These are phyloP conservation scores for Dactylellina sp. DNA, from an alignment of 2,329 filamentous ascomycete species.

Conservation along the genomic window DNA sequence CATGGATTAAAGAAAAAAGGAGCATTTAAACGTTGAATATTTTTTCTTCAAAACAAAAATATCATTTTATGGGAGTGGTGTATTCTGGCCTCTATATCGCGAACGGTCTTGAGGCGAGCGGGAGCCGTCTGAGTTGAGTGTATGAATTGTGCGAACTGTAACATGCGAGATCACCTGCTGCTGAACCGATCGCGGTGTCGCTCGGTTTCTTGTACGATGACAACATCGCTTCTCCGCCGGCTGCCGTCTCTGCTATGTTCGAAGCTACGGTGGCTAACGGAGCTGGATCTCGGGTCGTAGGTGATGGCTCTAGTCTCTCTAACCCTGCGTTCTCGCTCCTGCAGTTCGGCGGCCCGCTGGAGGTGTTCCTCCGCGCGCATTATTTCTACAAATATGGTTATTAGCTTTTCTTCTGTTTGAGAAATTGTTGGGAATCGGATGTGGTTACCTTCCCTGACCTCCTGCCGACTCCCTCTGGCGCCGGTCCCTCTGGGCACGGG, in stretches of 20 bases:
- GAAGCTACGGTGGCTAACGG: constrained; percentile 47
- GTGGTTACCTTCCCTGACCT: constrained; percentile 39
- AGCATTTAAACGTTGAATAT: too few species aligned
- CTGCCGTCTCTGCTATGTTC: constrained; percentile 49
- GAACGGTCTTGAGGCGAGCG: too few species aligned
- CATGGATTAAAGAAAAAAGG: constrained; percentile 5
- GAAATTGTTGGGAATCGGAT: neutral
- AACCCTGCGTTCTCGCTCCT: constrained; percentile 43
- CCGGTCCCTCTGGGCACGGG: constrained; percentile 46
- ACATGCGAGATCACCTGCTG: constrained; percentile 3
- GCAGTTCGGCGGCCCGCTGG: constrained; percentile 40
- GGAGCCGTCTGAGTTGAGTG: too few species aligned
- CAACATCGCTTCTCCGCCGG: constrained; percentile 38
- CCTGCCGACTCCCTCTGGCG: constrained; percentile 38
- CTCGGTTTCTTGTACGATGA: constrained; percentile 44
- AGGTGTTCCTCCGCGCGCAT: constrained; percentile 58
- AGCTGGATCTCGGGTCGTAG: constrained; percentile 57
- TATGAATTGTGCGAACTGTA: constrained; percentile 18
- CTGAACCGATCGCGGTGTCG: constrained; percentile 44
- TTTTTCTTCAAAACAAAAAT: constrained; percentile 13
- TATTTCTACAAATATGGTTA: constrained; percentile 57
- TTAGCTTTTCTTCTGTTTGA: neutral
- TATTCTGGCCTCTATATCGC: too few species aligned
- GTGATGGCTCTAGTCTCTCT: constrained; percentile 34
- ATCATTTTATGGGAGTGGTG: neutral